Evolutionary conservation across 176 grass and related monocot genomes (phyloP), one percentile per base, ranked within the genome.

Genomic region (Carex parvula): DNA sequence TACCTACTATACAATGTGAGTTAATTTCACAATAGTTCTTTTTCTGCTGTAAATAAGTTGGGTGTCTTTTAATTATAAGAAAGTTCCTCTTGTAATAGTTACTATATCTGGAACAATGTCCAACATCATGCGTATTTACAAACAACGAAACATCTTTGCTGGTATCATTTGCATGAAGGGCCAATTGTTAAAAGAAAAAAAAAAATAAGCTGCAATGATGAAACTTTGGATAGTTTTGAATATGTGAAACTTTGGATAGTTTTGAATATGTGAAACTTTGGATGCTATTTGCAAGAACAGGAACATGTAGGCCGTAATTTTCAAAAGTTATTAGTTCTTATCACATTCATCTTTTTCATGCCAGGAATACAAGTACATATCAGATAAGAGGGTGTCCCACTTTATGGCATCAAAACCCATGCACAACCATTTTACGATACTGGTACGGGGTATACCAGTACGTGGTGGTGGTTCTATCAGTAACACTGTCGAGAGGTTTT

Each of bases 321-420:
- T 12, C 78, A 64, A 74, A 54, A 56, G 81, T 84, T 54, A 46
- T 0, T 58, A 60, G 29, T 80, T 70, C 42, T 73, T 74, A 12
- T 84, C 7, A 58, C 61, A 22, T 64, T 1, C 8, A 62, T 80
- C 4, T 30, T 46, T 83, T 48, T 5, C 8, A 85, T 88, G 85
- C 65, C 91, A 95, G 96, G 96, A 99, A n/a, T 94, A 92, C 80
- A 95, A 84, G 85, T 94, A 91, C 86, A 90, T 99, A 54, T 77
- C 93, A 80, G 55, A 29, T 16, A 99, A 95, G 87, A 99, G 96
- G 86, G 80, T 99, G 2, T 83, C 88, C 13, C 86, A 99, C 78
- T 99, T 95, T 82, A 88, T 87, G 88, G 84, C 60, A 21, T 95
- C 91, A 26, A 90, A 92, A 82, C 93, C 89, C 84, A 81, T 93